Conservation (phyloP, 2,329 filamentous ascomycete species). For the Teratosphaeria gauchensis region DNA sequence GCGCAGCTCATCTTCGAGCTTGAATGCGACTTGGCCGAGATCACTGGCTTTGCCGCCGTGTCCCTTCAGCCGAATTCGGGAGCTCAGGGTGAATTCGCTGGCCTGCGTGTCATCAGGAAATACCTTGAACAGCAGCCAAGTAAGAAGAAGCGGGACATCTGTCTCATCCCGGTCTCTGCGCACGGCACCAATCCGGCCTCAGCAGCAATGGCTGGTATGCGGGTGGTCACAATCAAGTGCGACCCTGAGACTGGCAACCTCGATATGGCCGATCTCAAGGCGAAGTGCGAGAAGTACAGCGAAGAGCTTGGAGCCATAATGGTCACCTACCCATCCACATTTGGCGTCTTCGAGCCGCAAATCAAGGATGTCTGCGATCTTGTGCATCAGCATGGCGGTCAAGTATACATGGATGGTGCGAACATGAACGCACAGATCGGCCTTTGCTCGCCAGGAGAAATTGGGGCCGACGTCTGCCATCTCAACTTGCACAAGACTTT, state of each 20-base stretch:
- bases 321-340: slow-evolving; percentile 94
- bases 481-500: slow-evolving; percentile 98
- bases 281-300: slow-evolving; percentile 80
- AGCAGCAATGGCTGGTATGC: slow-evolving; percentile 92
- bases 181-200: slow-evolving; percentile 95
- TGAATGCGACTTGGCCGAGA: slow-evolving; percentile 64
- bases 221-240: slow-evolving; percentile 86
- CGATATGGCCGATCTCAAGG: slow-evolving; percentile 73
- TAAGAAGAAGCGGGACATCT: slow-evolving; percentile 75
- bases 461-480: slow-evolving; percentile 94
- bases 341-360: slow-evolving; percentile 84
- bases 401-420: slow-evolving; percentile 97
- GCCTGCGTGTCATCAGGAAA: slow-evolving; percentile 76
- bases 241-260: slow-evolving; percentile 80
- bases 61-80: slow-evolving; percentile 93
- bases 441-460: slow-evolving; percentile 85
- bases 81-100: slow-evolving; percentile 89
- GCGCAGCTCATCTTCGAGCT: slow-evolving; percentile 59
- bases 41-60: slow-evolving; percentile 83
- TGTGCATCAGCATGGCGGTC: slow-evolving; percentile 78
- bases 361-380: slow-evolving; percentile 77
- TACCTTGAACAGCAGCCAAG: slow-evolving; percentile 61
- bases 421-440: slow-evolving; percentile 99
- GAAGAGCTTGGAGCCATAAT: slow-evolving; percentile 85
- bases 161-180: slow-evolving; percentile 86